Conservation (phyloP, 805 yeast species). For the Pichia kluyveri region DNA sequence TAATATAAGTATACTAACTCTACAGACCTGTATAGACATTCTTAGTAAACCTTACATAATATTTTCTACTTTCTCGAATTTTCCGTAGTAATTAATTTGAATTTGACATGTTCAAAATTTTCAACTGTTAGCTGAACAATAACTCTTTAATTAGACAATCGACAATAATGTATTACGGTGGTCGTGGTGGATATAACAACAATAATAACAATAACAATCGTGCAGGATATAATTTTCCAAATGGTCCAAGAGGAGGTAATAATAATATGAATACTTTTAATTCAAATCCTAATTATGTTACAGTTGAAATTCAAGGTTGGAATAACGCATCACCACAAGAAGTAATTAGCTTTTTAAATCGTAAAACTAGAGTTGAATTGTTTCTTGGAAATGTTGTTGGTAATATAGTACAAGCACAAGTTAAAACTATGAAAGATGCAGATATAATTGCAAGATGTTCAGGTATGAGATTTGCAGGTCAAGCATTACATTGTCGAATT, state of each 20-base stretch:
- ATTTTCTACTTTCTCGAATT: neutral
- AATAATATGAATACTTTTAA: slow-evolving; percentile 17
- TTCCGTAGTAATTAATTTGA: neutral
- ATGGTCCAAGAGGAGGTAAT: slow-evolving; percentile 6
- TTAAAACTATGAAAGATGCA: slow-evolving; percentile 47
- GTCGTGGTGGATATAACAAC: slow-evolving; percentile 20
- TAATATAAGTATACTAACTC: neutral
- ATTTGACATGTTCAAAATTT: no score
- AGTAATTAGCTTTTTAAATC: slow-evolving; percentile 54
- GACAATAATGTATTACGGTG: slow-evolving; percentile 11
- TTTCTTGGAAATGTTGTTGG: slow-evolving; percentile 36
- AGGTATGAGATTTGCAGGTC: slow-evolving; percentile 81
- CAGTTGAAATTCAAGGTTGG: slow-evolving; percentile 72
- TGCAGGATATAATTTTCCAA: slow-evolving; percentile 11
- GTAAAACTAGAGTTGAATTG: slow-evolving; percentile 54
- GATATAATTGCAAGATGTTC: slow-evolving; percentile 48
- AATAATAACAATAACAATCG: slow-evolving; percentile 9
- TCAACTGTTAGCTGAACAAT: no score
- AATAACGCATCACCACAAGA: slow-evolving; percentile 67
- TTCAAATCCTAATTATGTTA: slow-evolving; percentile 26
- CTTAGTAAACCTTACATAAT: no score
- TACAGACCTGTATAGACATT: no score
- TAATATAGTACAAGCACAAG: slow-evolving; percentile 51
- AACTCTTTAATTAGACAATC: no score
- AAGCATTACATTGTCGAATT: slow-evolving; percentile 45